Evolutionary conservation across 352 stramenopile species (phyloP), one percentile per base, ranked within the genome.

Genomic region (Halophytophthora batemanensis): DNA sequence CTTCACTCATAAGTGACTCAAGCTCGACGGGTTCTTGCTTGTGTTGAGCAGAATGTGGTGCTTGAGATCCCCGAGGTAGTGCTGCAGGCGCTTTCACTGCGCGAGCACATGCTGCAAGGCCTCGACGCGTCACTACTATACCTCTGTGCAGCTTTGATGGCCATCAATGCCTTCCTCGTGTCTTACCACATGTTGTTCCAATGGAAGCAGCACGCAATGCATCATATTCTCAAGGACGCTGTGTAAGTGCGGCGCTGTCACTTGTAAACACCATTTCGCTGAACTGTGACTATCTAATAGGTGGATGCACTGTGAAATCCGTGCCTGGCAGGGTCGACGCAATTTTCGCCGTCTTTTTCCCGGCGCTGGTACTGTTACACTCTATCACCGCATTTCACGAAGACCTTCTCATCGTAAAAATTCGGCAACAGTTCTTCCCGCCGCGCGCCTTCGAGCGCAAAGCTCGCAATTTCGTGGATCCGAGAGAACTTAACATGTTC

Each of bases 341-440:
- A 2, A 46, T 51, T 1, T 81, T 75, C 46, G 64, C 61, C 12
- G 54, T 77, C 3, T 64, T 64, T 10, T 77, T 81, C 40, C 70
- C 70, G 21, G 60, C 58, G 0, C 28, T 71, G 3, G 56, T 64
- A 6, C 40, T 77, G 6, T n/a, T 64, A 1, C 61, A 71, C 35
- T 65, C 60, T 0, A 31, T 81, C 14, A 35, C 18, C 0, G 36
- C 49, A 0, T 81, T 81, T 33, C 64, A 69, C 25, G 67, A 62
- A 2, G 64, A 69, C 6, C 67, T 81, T 6, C 41, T 34, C 14
- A 10, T 40, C 7, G 63, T 81, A n/a, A 52, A 58, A 17, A 71
- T 77, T 25, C 52, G 56, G 1, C 58, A 75, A 29, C 34, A 45
- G 7, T 81, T 65, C 40, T 75, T 81, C n/a, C 70, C 66, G 28